These are phyloP conservation scores for Balakata baccata DNA, from an alignment of 345 rosid species.

Conservation along the genomic window DNA sequence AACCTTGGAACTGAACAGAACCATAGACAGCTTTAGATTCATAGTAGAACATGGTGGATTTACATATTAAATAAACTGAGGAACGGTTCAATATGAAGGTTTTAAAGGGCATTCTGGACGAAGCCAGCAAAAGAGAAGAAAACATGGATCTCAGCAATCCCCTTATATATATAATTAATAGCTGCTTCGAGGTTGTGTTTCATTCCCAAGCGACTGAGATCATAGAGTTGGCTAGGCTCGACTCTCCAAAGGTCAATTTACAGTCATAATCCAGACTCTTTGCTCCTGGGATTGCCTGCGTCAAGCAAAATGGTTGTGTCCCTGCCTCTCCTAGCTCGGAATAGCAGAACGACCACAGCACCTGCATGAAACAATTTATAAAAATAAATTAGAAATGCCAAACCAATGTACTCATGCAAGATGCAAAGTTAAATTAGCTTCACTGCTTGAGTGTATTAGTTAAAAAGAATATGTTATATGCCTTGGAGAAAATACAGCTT, in stretches of 20 bases:
- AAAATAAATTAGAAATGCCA: neutral
- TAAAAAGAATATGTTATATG: neutral
- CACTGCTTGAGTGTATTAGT: neutral
- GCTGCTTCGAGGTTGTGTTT: conserved; percentile 4
- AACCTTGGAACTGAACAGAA: neutral
- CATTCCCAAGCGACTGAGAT: conserved; percentile 70
- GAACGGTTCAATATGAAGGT: too few relatives aligned
- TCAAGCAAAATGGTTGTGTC: conserved; percentile 63
- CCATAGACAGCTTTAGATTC: neutral
- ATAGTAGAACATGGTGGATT: neutral
- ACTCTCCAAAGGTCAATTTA: conserved; percentile 69
- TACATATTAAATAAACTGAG: conserved; percentile 3
- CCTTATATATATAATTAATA: neutral
- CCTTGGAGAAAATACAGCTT: neutral
- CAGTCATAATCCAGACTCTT: conserved; percentile 62
- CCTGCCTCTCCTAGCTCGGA: conserved; percentile 58
- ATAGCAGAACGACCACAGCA: conserved; percentile 86
- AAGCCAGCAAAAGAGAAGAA: conserved; percentile 1
- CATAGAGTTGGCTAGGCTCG: conserved; percentile 89
- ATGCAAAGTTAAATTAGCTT: neutral
- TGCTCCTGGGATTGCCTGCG: conserved; percentile 85
- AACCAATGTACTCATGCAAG: neutral
- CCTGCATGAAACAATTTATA: conserved; percentile 38
- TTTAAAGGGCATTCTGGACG: too few relatives aligned
- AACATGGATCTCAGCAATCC: neutral